Evolutionary conservation across 768 basidiomycete species (phyloP), one percentile per base, ranked within the genome.

Genomic region (Lactarius akahatsu): DNA sequence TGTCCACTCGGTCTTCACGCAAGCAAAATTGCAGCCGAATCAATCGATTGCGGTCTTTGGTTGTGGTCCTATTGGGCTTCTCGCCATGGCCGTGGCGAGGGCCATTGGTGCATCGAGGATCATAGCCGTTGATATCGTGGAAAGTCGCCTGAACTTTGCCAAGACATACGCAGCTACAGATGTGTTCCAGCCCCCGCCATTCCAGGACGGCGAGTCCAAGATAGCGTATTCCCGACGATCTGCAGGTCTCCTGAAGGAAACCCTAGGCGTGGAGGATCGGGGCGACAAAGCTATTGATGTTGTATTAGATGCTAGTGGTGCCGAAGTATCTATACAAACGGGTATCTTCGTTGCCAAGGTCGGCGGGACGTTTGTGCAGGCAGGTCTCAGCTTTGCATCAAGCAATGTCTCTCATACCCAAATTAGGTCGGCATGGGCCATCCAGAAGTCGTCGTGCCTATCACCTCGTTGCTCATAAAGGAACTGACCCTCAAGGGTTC

Each of bases 61-160:
- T 36, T 95, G 88, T 68, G 93, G 95, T 2, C 96, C 95, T 2
- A 86, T 90, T 63, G 89, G 90, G n/a, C 78, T 96, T 34, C 84
- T 97, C 26, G 92, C 90, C 74, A 93, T 96, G 91, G 95, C 93
- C 8, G 93, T 94, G n/a, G 96, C 96, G 8, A 95, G 90, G 75
- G 95, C 96, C 3, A 81, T 96, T 57, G 95, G 94, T 41, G 96
- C 94, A 2, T 81, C 83, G 50, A 87, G 90, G 57, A 82, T 96
- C 68, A 84, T 98, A 66, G 95, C 89, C 4, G 84, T 96, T 67
- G 95, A 95, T 73, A 89, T 93, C 68, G 82, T 87, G 61, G 79
- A 85, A 38, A 76, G 81, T 34, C 88, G 96, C 43, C 86, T 98
- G 57, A 84, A 91, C 59, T 97, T 98, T 73, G 94, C 96, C 20